A percentile compares a stretch with the other conserved stretches of the same genome.
phyloP scores from a whole-genome alignment of 768 basidiomycete genomes.

The Lactarius hatsudake region DNA sequence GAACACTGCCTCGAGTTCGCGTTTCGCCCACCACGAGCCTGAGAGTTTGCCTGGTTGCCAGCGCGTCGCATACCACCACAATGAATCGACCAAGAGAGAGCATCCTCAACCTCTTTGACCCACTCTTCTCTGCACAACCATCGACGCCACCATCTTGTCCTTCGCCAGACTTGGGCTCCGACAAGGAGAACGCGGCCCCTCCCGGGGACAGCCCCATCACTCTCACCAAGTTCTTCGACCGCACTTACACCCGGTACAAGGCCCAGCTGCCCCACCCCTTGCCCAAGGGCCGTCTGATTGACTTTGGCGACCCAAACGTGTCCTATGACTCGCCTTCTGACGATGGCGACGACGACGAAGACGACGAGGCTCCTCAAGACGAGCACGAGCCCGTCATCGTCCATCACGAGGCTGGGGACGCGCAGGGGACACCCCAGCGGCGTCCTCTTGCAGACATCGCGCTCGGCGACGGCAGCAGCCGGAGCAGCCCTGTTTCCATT shows the following conservation, averaged over 20 bases:
- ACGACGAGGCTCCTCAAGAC: background rate
- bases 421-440: constrained; percentile 11
- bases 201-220: constrained; percentile 19
- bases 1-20: too few relatives aligned
- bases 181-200: constrained; percentile 26
- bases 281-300: constrained; percentile 20
- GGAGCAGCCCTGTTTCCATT: constrained; percentile 2
- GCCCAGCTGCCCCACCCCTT: constrained; percentile 3
- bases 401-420: background rate
- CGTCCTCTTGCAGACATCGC: constrained; percentile 27
- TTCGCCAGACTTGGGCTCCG: constrained; percentile 25
- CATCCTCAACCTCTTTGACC: too few relatives aligned
- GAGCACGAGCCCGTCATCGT: background rate
- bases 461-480: constrained; percentile 13
- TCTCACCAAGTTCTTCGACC: constrained; percentile 28
- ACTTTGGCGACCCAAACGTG: constrained; percentile 12
- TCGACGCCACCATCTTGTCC: too few relatives aligned
- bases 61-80: too few relatives aligned
- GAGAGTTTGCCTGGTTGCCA: too few relatives aligned
- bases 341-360: background rate
- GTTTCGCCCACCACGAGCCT: too few relatives aligned
- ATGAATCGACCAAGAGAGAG: too few relatives aligned
- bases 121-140: too few relatives aligned
- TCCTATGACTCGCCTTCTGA: constrained; percentile 14
- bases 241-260: constrained; percentile 23